Evolutionary conservation across 1,284 basidiomycete genomes (phyloP).

Genomic region (Heterobasidion parviporum): DNA sequence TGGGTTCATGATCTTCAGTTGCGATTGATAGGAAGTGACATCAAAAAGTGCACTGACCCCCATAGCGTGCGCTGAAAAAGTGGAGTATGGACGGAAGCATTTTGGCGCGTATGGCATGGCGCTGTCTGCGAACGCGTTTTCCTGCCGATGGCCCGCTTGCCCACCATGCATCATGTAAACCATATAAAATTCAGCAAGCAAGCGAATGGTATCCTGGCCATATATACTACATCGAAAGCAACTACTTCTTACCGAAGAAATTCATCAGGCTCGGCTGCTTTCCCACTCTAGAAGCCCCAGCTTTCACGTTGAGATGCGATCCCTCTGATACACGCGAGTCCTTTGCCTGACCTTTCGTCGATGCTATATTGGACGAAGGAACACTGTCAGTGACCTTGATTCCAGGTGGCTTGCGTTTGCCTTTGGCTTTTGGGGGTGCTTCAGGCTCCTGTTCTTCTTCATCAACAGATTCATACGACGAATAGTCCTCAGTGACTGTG

Average conservation of each 20-base stretch:
- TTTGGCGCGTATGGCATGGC: too few relatives aligned
- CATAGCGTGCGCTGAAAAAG: too few relatives aligned
- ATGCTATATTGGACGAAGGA: background rate
- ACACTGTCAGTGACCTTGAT: constrained; percentile 7
- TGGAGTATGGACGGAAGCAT: too few relatives aligned
- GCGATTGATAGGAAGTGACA: too few relatives aligned
- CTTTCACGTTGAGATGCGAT: background rate
- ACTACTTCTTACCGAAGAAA: constrained; percentile 1
- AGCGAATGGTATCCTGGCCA: too few relatives aligned
- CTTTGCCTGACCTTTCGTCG: background rate
- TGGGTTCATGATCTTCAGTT: too few relatives aligned
- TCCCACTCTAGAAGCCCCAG: background rate
- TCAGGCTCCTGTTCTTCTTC: constrained; percentile 40
- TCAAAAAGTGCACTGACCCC: too few relatives aligned
- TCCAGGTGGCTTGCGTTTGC: constrained; percentile 20
- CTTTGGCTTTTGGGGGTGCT: constrained; percentile 12
- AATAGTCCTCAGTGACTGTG: constrained; percentile 69
- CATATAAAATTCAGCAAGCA: too few relatives aligned
- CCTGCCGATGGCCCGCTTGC: too few relatives aligned
- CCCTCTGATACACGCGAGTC: constrained; percentile 10
- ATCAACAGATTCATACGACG: constrained; percentile 69
- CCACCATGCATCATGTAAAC: too few relatives aligned
- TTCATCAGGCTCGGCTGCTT: constrained; percentile 1
- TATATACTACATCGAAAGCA: too few relatives aligned
- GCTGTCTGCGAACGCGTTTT: too few relatives aligned